Base-by-base conservation (phyloP, 805 yeast genomes). In the Saccharomycopsis babjevae region DNA sequence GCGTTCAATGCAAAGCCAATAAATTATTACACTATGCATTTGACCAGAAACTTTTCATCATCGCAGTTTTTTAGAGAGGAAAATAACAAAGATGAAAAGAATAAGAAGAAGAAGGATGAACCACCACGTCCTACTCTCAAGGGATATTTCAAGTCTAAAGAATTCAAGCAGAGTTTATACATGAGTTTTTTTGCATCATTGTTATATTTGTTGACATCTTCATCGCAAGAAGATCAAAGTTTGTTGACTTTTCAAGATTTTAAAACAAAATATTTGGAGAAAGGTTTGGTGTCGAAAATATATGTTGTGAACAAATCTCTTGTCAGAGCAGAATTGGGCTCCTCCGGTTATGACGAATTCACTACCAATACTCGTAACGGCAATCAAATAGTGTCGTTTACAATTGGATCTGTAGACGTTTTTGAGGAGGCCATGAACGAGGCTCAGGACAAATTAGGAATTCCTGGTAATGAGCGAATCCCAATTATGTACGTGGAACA, bases 391-490 rank as follows among this genome's bases (percentile, higher is more conserved):
- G 87, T 86, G 8, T 79, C 80, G 2, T 92, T 92, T 75, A 86
- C 96, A 15, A 89, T 92, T 68, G 97, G 97, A 3, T 88, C 96
- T 0, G 84, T 90, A 6, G 92, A 88, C 65, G 77, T 83, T 25
- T 89, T 92, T 68, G 97, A 92, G 73, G 89, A 88, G 59, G 91
- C 89, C 67, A 77, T 92, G 77, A 86, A 83, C 62, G 79, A 78
- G 54, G 79, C 86, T 13, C 96, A 91, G 73, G 87, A 86, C 66
- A 78, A 78, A 57, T 77, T 87, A 65, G 80, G 83, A 16, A 84
- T 89, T 60, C 84, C 92, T 0, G 74, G 83, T 32, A 80, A 78
- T 13, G 89, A 86, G 68, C 78, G 96, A 65, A 77, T 91, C 59
- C 97, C 97, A 4, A 86, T 92, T 34, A 73, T 81, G 34, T 92